These are phyloP conservation scores for Colletotrichum kahawae DNA, from an alignment of 2,329 filamentous ascomycete genomes.

Conservation along the genomic window DNA sequence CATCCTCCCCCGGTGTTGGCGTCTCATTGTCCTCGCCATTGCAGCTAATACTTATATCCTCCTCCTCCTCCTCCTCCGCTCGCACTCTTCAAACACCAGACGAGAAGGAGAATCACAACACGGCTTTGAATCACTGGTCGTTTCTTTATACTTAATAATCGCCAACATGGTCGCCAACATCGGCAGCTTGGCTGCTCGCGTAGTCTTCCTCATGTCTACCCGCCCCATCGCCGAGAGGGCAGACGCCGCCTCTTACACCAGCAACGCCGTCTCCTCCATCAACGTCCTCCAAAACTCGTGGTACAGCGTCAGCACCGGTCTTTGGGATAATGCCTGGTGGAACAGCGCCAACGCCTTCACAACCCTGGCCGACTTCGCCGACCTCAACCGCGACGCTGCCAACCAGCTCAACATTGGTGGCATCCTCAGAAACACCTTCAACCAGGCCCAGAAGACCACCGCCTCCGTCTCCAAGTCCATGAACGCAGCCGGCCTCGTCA, in stretches of 20 bases:
- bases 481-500: conserved; percentile 37
- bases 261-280: conserved; percentile 37
- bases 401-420: conserved; percentile 42
- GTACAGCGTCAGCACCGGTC: conserved; percentile 64
- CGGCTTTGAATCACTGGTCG: background rate
- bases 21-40: background rate
- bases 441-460: conserved; percentile 45
- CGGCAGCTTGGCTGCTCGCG: conserved; percentile 19
- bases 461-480: conserved; percentile 44
- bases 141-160: conserved; percentile 1
- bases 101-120: background rate
- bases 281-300: conserved; percentile 57
- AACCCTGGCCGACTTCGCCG: conserved; percentile 60
- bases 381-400: conserved; percentile 35
- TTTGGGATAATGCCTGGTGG: conserved; percentile 76
- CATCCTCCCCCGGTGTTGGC: background rate
- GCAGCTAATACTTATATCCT: conserved; percentile 14
- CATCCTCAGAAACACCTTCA: conserved; percentile 50
- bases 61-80: conserved; percentile 3
- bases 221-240: conserved; percentile 15
- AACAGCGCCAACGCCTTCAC: conserved; percentile 73
- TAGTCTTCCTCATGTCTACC: conserved; percentile 21
- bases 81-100: background rate
- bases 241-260: conserved; percentile 32
- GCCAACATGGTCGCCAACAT: conserved; percentile 21